Base-by-base conservation (phyloP, 2,329 filamentous ascomycete genomes). In the Xylogone sp. region DNA sequence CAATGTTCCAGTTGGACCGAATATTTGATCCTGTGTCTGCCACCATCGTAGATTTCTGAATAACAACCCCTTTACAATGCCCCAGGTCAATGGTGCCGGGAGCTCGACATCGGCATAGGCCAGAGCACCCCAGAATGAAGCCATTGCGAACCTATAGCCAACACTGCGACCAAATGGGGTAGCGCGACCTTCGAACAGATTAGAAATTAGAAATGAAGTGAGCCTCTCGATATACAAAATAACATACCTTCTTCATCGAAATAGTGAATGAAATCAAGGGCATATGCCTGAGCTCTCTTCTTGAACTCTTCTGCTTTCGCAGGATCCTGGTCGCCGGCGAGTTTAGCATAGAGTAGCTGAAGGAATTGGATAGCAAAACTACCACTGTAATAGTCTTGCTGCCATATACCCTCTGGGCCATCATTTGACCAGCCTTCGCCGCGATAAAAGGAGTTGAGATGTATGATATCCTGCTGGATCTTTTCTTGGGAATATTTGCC, bases 351-450 rank as follows among this genome's bases (percentile, higher is more conserved):
- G 0, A 92, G 73, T 0, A 93, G 77, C 65, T 93, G 88, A 3
- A 91, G 71, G 59, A 89, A 88, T 59, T 92, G 88, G 51, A 92
- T 93, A 1, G 88, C 88, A 64, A 91, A 92, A 52, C 85, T 88
- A 9, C 87, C 88, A 1, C 86, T 90, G 68, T 92, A 93, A 64
- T 92, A 92, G 66, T 92, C 88, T 83, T 92, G 90, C 68, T 92
- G 88, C 52, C 88, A 86, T 52, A 91, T 88, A 13, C 83, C 83
- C 61, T 86, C 83, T 0, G 88, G 88, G 0, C 88, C 88, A 63
- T 93, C 88, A 60, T 91, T 90, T 2, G 85, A 90, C 88, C 88
- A 93, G 1, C 88, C 88, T 44, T 83, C 84, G 5, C 88, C 88
- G n/a, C 88, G 82, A 63, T 91, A 90, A 66, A 92, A 93, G 0